These are phyloP conservation scores for Climacium dendroides DNA, from an alignment of 225 moss, liverwort and hornwort genomes.

Conservation along the genomic window DNA sequence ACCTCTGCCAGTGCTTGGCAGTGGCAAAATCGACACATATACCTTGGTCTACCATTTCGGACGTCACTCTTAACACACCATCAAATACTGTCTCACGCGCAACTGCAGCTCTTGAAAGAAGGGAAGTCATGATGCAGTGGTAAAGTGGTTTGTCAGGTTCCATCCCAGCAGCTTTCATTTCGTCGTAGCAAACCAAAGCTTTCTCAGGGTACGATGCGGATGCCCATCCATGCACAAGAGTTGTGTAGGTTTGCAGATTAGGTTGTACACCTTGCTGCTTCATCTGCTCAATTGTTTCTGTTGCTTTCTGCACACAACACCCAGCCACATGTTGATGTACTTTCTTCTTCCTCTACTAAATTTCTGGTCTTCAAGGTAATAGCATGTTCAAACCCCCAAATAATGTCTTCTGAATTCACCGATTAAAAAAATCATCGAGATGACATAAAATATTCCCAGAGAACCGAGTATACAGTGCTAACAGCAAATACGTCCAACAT, in stretches of 20 bases:
- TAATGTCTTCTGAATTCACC: neutral
- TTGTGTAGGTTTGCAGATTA: constrained; percentile 63
- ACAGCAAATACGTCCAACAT: neutral
- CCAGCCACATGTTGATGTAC: neutral
- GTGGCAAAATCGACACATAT: constrained; percentile 56
- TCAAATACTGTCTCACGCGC: constrained; percentile 58
- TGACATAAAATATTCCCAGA: neutral
- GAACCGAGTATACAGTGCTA: neutral
- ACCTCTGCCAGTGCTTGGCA: constrained; percentile 67
- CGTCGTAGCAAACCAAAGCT: constrained; percentile 63
- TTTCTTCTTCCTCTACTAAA: neutral
- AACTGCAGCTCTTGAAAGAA: constrained; percentile 71
- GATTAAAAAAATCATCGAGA: neutral
- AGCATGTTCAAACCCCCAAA: neutral
- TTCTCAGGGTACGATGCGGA: constrained; percentile 84
- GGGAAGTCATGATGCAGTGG: constrained; percentile 73
- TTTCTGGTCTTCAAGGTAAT: neutral
- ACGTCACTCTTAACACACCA: constrained; percentile 48
- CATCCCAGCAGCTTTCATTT: constrained; percentile 58
- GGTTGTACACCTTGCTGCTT: constrained; percentile 58
- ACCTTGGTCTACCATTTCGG: constrained; percentile 60
- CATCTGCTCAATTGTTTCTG: constrained; percentile 58
- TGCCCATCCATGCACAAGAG: constrained; percentile 70
- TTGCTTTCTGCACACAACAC: constrained; percentile 51
- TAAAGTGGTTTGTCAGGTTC: constrained; percentile 60